phyloP scores from a whole-genome alignment of 2,329 filamentous ascomycete species.

The Simplicillium aogashimaense region DNA sequence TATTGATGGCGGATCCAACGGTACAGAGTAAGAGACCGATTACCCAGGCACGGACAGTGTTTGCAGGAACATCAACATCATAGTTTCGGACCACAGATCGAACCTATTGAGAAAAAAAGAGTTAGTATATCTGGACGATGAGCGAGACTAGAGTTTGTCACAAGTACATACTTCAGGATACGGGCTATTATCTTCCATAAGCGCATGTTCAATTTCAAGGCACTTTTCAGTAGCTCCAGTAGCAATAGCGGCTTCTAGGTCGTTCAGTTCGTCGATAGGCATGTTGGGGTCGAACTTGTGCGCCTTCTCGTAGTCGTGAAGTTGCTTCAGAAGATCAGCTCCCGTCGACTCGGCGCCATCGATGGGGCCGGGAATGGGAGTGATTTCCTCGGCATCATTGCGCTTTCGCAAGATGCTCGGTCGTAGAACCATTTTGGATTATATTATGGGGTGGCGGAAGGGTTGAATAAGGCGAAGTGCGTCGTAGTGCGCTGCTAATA shows the following conservation, averaged over 20 bases:
- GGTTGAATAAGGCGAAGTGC: too few relatives aligned
- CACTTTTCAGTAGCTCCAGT: constrained; percentile 46
- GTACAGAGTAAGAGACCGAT: constrained; percentile 53
- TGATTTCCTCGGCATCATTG: constrained; percentile 34
- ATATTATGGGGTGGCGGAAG: too few relatives aligned
- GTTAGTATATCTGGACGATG: constrained; percentile 3
- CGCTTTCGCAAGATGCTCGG: constrained; percentile 33
- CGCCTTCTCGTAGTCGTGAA: constrained; percentile 48
- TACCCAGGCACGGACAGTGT: constrained; percentile 54
- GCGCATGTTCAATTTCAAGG: constrained; percentile 44
- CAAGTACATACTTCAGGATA: constrained; percentile 47
- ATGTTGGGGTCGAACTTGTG: constrained; percentile 57
- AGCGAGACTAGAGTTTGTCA: too few relatives aligned
- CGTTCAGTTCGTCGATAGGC: constrained; percentile 50
- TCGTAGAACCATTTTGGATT: constrained; percentile 4
- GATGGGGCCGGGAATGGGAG: constrained; percentile 27
- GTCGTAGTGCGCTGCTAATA: too few relatives aligned
- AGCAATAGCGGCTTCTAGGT: constrained; percentile 47
- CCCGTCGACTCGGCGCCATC: constrained; percentile 27
- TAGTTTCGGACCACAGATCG: constrained; percentile 55
- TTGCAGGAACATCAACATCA: constrained; percentile 54
- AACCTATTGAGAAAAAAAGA: constrained; percentile 32
- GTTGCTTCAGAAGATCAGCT: constrained; percentile 31
- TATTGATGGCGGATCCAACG: constrained; percentile 50
- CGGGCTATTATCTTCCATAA: constrained; percentile 55